Conservation (phyloP, 2,329 filamentous ascomycete species). For the Paecilomyces fulvus region DNA sequence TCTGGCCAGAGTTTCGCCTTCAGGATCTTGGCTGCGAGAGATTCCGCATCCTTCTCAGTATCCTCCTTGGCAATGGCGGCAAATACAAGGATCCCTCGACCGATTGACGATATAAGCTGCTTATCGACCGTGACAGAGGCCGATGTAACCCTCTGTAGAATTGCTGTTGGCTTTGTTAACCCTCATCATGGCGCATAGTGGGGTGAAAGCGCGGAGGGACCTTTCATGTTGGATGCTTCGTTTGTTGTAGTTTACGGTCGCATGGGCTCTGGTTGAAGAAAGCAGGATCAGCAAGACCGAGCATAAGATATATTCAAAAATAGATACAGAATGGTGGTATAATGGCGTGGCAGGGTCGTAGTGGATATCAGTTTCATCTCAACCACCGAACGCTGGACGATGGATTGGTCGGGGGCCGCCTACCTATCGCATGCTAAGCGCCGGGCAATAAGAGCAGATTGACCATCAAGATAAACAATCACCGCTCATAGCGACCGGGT, state of each 20-base stretch:
- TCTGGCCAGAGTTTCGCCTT: constrained; percentile 92
- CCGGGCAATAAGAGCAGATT: not conserved
- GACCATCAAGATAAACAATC: not conserved
- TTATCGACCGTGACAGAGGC: constrained; percentile 93
- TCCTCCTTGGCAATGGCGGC: constrained; percentile 87
- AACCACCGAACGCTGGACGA: not conserved
- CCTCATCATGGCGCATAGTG: not conserved
- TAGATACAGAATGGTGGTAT: not conserved
- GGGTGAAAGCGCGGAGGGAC: constrained; percentile 15
- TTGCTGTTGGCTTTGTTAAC: constrained; percentile 48
- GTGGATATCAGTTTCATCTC: not conserved
- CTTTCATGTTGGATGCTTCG: constrained; percentile 29
- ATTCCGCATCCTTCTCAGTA: constrained; percentile 77
- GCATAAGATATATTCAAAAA: not conserved
- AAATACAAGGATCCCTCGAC: constrained; percentile 81
- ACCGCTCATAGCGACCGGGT: not conserved
- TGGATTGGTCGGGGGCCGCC: not conserved
- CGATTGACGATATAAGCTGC: constrained; percentile 81
- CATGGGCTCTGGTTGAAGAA: not conserved
- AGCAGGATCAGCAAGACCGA: not conserved
- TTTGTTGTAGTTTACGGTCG: not conserved
- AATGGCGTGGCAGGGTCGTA: not conserved
- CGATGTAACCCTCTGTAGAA: constrained; percentile 87
- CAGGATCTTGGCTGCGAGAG: constrained; percentile 73
- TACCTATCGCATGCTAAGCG: not conserved